phyloP scores from a whole-genome alignment of 2,329 filamentous ascomycete species.

The Balansia obtecta region DNA sequence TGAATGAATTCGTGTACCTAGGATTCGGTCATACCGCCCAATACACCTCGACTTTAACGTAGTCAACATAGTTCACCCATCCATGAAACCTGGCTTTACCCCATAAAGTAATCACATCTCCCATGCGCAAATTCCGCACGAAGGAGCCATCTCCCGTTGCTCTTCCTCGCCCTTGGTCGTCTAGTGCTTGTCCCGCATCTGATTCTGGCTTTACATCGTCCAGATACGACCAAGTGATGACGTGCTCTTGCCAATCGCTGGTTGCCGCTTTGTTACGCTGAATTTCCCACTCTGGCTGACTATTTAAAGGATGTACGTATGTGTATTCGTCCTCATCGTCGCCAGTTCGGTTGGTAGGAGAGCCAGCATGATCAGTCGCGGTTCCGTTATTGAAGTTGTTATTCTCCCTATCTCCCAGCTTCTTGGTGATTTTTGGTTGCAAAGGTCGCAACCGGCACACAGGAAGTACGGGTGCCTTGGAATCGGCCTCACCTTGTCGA shows the following conservation, averaged over 20 bases:
- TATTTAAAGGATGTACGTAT: slow-evolving; percentile 26
- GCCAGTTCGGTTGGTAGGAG: not conserved
- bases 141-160: slow-evolving; percentile 41
- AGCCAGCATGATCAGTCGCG: not conserved
- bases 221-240: slow-evolving; percentile 39
- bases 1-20: not conserved
- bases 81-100: slow-evolving; percentile 41
- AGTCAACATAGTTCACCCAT: slow-evolving; percentile 40
- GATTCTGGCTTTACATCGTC: slow-evolving; percentile 35
- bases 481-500: slow-evolving; percentile 12
- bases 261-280: slow-evolving; percentile 33
- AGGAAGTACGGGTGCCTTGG: slow-evolving; percentile 14
- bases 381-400: not conserved
- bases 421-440: slow-evolving; percentile 16
- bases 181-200: slow-evolving; percentile 24
- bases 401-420: not conserved
- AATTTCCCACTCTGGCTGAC: slow-evolving; percentile 27
- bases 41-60: slow-evolving; percentile 42
- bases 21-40: slow-evolving; percentile 33
- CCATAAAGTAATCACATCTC: slow-evolving; percentile 51
- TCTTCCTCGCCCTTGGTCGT: slow-evolving; percentile 33
- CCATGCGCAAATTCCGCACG: slow-evolving; percentile 41
- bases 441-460: slow-evolving; percentile 25
- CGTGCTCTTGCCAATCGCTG: slow-evolving; percentile 24
- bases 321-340: slow-evolving; percentile 11